These are phyloP conservation scores for Trichoderma endophyticum DNA, from an alignment of 2,329 filamentous ascomycete species.

Conservation along the genomic window DNA sequence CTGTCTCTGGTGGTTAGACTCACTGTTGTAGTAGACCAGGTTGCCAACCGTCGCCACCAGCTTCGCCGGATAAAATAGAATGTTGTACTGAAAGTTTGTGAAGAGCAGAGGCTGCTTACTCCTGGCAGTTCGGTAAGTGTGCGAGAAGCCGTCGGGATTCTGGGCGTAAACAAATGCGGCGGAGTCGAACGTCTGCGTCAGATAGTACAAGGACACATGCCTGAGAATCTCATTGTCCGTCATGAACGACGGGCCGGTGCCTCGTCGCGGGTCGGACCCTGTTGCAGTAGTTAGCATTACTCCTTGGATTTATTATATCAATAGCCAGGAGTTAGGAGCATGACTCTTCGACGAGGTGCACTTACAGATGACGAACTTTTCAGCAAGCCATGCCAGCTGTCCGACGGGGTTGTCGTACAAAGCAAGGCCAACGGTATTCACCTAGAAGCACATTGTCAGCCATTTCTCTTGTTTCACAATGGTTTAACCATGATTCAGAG, in stretches of 20 bases:
- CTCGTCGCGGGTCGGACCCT: neutral
- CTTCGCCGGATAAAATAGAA: conserved; percentile 21
- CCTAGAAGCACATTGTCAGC: conserved; percentile 21
- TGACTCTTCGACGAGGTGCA: neutral
- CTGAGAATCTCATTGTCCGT: conserved; percentile 24
- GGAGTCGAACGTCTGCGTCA: conserved; percentile 26
- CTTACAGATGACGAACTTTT: conserved; percentile 33
- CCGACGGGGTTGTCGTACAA: conserved; percentile 44
- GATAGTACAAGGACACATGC: conserved; percentile 25
- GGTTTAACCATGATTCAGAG: neutral
- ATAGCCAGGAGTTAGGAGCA: neutral
- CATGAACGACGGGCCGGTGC: conserved; percentile 20
- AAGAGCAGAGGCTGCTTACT: conserved; percentile 21
- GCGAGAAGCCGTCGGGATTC: conserved; percentile 20
- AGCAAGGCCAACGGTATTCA: conserved; percentile 42
- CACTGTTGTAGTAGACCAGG: conserved; percentile 21
- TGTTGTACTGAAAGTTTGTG: conserved; percentile 24
- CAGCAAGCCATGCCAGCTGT: conserved; percentile 42
- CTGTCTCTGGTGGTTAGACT: neutral
- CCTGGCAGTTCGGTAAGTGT: conserved; percentile 16
- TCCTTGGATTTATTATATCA: neutral
- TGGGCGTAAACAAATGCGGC: conserved; percentile 22
- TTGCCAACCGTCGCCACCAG: conserved; percentile 22
- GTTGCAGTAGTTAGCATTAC: neutral
- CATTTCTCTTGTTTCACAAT: neutral